These are phyloP conservation scores for Achaetomiella virescens DNA, from an alignment of 495 filamentous ascomycete genomes.

Conservation along the genomic window DNA sequence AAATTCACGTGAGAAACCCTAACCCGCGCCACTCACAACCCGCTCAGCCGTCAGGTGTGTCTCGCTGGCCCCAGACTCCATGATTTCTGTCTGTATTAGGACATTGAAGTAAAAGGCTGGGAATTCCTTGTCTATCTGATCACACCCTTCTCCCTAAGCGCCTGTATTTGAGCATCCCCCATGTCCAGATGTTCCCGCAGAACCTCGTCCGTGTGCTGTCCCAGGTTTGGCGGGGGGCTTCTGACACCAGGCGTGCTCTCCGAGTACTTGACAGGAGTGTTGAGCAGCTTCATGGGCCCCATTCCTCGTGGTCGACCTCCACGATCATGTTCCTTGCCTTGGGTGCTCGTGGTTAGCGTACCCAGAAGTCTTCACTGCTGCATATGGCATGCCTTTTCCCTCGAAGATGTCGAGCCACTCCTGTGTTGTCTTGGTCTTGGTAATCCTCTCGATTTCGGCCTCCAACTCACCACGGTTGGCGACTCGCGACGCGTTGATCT, in stretches of 20 bases:
- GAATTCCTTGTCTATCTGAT: constrained; percentile 45
- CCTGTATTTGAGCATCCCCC: constrained; percentile 52
- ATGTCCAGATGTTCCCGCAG: constrained; percentile 61
- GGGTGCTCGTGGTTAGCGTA: constrained; percentile 80
- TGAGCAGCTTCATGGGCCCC: constrained; percentile 85
- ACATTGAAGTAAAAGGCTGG: neutral
- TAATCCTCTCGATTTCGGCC: constrained; percentile 65
- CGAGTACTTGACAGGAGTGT: constrained; percentile 95
- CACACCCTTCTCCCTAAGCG: constrained; percentile 61
- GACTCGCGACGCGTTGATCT: constrained; percentile 77
- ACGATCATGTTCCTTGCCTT: constrained; percentile 80
- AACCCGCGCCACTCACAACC: constrained; percentile 8
- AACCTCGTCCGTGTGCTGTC: constrained; percentile 89
- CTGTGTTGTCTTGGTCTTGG: constrained; percentile 69
- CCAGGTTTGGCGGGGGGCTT: constrained; percentile 75
- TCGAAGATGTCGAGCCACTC: constrained; percentile 89
- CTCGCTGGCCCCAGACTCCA: too few relatives aligned
- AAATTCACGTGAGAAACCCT: constrained; percentile 15
- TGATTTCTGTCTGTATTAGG: constrained; percentile 42
- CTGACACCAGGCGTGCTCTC: constrained; percentile 71
- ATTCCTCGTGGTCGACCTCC: constrained; percentile 73
- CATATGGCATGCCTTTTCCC: constrained; percentile 88
- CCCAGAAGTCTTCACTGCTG: constrained; percentile 89
- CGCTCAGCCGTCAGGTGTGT: too few relatives aligned
- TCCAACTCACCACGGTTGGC: constrained; percentile 72